A percentile compares a stretch with the other conserved stretches of the same genome.
Evolutionary conservation across 2,329 filamentous ascomycete genomes (phyloP).

Genomic region (Elsinoe perseae): DNA sequence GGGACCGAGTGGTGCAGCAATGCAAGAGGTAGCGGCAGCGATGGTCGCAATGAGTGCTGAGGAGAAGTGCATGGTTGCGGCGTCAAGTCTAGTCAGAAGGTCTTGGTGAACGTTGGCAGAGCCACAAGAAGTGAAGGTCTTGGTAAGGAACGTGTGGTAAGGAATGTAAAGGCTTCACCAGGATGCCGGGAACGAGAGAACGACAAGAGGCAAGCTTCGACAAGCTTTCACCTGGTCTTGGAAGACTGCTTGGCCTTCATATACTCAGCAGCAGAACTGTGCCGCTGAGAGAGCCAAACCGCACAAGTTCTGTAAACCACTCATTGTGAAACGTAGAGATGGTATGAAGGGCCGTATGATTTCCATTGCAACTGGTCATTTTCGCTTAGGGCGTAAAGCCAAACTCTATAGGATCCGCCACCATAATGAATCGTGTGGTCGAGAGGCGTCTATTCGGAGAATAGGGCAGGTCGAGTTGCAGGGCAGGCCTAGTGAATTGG

Average conservation of each 20-base stretch:
- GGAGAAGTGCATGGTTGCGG: slow-evolving; percentile 7
- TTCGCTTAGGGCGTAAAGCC: neutral
- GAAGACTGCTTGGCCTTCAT: slow-evolving; percentile 2
- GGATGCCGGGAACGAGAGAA: slow-evolving; percentile 9
- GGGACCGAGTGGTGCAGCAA: slow-evolving; percentile 7
- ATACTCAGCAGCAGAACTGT: slow-evolving; percentile 6
- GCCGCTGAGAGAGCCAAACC: neutral
- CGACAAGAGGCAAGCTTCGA: slow-evolving; percentile 6
- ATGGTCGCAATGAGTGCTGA: slow-evolving; percentile 8
- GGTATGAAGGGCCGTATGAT: slow-evolving; percentile 5
- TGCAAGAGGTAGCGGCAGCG: slow-evolving; percentile 8
- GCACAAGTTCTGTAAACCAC: slow-evolving; percentile 1
- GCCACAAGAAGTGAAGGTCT: neutral
- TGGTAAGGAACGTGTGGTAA: slow-evolving; percentile 12
- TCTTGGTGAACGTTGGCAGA: neutral
- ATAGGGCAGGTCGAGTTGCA: slow-evolving; percentile 2
- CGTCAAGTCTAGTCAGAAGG: neutral
- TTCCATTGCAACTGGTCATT: neutral
- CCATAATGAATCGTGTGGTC: slow-evolving; percentile 6
- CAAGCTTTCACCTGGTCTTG: slow-evolving; percentile 1
- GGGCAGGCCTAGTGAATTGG: neutral
- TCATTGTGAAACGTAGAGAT: slow-evolving; percentile 11
- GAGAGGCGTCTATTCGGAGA: slow-evolving; percentile 4
- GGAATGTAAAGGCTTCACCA: slow-evolving; percentile 11
- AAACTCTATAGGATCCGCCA: slow-evolving; percentile 3